phyloP scores from a whole-genome alignment of 257 asterid genomes.

The Avicennia marina region DNA sequence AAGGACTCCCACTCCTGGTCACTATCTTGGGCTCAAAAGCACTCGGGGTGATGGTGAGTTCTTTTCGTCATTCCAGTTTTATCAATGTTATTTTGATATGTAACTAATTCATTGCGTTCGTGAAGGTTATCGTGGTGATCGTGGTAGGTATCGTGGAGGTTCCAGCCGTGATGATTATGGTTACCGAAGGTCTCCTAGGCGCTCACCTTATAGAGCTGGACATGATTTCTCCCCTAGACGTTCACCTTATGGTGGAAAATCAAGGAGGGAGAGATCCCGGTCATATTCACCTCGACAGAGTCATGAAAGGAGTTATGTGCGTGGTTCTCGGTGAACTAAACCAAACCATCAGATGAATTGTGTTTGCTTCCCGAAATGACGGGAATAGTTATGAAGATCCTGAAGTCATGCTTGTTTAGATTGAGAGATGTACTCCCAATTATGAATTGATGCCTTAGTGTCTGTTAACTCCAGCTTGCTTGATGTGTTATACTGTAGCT shows the following conservation, averaged over 20 bases:
- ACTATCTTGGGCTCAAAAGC: conserved; percentile 91
- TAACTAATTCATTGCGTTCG: conserved; percentile 18
- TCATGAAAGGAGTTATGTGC: conserved; percentile 47
- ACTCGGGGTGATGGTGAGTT: conserved; percentile 77
- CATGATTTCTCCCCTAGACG: conserved; percentile 72
- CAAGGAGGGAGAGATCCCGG: conserved; percentile 75
- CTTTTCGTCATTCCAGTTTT: background rate
- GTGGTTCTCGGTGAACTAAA: conserved; percentile 54
- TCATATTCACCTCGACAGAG: conserved; percentile 73
- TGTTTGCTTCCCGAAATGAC: too few species aligned
- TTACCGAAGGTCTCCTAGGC: conserved; percentile 70
- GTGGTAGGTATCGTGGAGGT: conserved; percentile 71
- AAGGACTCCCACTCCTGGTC: conserved; percentile 95
- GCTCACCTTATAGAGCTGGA: conserved; percentile 52
- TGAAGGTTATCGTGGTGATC: conserved; percentile 50
- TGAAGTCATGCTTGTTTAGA: too few species aligned
- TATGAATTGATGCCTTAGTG: too few species aligned
- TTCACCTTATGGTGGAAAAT: conserved; percentile 72
- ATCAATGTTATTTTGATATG: background rate
- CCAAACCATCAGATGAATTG: too few species aligned
- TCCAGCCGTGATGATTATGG: conserved; percentile 76
- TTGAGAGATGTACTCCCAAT: too few species aligned
- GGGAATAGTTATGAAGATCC: too few species aligned
- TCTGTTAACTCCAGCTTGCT: too few species aligned
- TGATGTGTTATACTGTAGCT: too few species aligned